Percentiles rank a stretch among this genome's conserved stretches.
phyloP scores from a whole-genome alignment of 1,139 yeast species.

The Sugiyamaella grinbergsii region DNA sequence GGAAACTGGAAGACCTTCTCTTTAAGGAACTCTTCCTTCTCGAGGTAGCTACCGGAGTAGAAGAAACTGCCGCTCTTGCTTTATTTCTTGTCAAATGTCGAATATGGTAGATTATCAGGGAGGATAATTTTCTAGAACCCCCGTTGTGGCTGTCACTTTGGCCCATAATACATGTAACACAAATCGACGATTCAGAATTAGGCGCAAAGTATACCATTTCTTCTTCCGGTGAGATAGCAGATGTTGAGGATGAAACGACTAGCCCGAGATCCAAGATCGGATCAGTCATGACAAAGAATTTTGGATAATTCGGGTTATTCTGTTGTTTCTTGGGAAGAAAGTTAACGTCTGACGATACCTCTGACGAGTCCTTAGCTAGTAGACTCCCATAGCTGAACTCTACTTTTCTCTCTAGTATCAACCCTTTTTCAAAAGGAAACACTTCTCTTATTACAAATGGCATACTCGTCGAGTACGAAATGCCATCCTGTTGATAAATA shows the following conservation, averaged over 20 bases:
- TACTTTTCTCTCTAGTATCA: slow-evolving; percentile 57
- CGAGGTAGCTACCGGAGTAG: slow-evolving; percentile 19
- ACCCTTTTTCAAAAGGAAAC: slow-evolving; percentile 62
- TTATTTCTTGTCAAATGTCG: slow-evolving; percentile 28
- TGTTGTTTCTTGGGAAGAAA: neutral
- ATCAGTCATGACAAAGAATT: slow-evolving; percentile 64
- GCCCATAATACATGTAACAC: slow-evolving; percentile 34
- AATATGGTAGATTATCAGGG: slow-evolving; percentile 34
- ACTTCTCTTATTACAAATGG: slow-evolving; percentile 64
- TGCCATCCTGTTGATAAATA: slow-evolving; percentile 61
- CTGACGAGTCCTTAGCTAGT: too few species aligned
- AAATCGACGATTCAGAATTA: slow-evolving; percentile 29
- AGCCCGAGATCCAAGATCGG: slow-evolving; percentile 70
- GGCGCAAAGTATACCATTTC: slow-evolving; percentile 45
- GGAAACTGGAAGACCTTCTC: slow-evolving; percentile 27
- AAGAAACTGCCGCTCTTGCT: slow-evolving; percentile 19
- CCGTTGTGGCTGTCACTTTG: slow-evolving; percentile 15
- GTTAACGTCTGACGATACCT: neutral
- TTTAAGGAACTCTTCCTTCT: slow-evolving; percentile 27
- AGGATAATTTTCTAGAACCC: neutral
- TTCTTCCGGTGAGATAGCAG: slow-evolving; percentile 63
- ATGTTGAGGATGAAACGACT: slow-evolving; percentile 68
- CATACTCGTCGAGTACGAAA: slow-evolving; percentile 58
- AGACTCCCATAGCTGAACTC: too few species aligned
- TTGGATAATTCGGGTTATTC: slow-evolving; percentile 34